These are phyloP conservation scores for Annulohypoxylon truncatum DNA, from an alignment of 2,329 filamentous ascomycete genomes.

Conservation along the genomic window DNA sequence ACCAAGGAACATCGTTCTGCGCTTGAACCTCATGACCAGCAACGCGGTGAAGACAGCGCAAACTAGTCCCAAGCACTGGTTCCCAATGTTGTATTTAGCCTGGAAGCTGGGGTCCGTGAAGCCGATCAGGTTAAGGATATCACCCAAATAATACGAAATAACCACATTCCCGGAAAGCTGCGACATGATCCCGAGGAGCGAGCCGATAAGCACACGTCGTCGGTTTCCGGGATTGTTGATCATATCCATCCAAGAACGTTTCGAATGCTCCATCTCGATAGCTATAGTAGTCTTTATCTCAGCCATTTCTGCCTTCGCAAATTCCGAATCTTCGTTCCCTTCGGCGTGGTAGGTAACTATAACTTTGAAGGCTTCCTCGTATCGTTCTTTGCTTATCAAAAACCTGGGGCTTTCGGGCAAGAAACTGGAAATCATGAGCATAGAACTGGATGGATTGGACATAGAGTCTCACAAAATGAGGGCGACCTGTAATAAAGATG, in stretches of 20 bases:
- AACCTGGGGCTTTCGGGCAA: conserved; percentile 49
- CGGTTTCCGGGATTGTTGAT: conserved; percentile 62
- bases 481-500: conserved; percentile 54
- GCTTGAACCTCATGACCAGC: conserved; percentile 57
- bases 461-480: conserved; percentile 53
- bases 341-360: conserved; percentile 57
- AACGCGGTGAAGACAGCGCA: conserved; percentile 58
- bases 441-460: background rate
- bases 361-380: conserved; percentile 50
- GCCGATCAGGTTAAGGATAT: conserved; percentile 59
- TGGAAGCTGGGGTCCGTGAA: conserved; percentile 56
- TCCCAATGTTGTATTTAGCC: conserved; percentile 60
- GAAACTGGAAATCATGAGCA: conserved; percentile 40
- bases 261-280: conserved; percentile 59
- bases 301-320: conserved; percentile 62
- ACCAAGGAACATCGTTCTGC: conserved; percentile 63
- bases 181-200: conserved; percentile 64
- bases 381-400: conserved; percentile 48
- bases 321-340: conserved; percentile 58
- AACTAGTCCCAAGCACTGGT: conserved; percentile 60
- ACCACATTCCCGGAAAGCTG: conserved; percentile 66
- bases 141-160: conserved; percentile 60
- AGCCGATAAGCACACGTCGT: conserved; percentile 61
- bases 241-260: conserved; percentile 65
- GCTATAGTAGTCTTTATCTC: conserved; percentile 65